Evolutionary conservation across 805 yeast species (phyloP).

Genomic region (Metschnikowia proteae): DNA sequence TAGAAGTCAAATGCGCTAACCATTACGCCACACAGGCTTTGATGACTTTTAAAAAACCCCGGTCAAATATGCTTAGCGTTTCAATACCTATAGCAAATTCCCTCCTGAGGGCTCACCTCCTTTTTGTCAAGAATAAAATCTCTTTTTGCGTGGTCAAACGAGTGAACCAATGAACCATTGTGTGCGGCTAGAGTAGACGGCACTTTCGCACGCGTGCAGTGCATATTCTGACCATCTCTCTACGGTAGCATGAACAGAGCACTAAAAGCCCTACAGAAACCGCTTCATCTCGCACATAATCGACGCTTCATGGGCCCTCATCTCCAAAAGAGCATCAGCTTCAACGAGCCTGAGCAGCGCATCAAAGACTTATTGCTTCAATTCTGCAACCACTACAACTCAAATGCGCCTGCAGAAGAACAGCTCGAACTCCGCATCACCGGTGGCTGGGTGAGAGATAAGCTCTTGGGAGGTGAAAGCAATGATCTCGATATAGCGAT

Average conservation of each 20-base stretch:
- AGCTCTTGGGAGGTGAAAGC: conserved; percentile 71
- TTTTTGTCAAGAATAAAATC: neutral
- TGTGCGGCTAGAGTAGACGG: no score
- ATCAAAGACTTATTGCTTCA: conserved; percentile 40
- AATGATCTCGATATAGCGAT: conserved; percentile 93
- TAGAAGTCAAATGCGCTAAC: conserved; percentile 23
- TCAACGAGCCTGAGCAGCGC: conserved; percentile 41
- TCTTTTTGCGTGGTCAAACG: neutral
- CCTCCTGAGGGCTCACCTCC: neutral
- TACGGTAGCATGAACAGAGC: neutral
- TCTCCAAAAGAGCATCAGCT: conserved; percentile 18
- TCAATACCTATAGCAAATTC: neutral
- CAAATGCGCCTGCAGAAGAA: conserved; percentile 11
- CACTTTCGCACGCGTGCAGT: conserved; percentile 1
- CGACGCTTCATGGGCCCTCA: neutral
- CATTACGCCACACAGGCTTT: conserved; percentile 22
- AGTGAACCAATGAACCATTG: no score
- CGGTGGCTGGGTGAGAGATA: conserved; percentile 99
- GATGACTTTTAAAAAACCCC: neutral
- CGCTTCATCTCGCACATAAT: neutral
- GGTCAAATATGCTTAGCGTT: neutral
- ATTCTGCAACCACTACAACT: conserved; percentile 38
- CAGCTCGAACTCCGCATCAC: conserved; percentile 71
- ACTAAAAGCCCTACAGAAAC: neutral
- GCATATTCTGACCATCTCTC: neutral